Evolutionary conservation across 768 basidiomycete genomes (phyloP).

Genomic region (Lactarius deliciosus): DNA sequence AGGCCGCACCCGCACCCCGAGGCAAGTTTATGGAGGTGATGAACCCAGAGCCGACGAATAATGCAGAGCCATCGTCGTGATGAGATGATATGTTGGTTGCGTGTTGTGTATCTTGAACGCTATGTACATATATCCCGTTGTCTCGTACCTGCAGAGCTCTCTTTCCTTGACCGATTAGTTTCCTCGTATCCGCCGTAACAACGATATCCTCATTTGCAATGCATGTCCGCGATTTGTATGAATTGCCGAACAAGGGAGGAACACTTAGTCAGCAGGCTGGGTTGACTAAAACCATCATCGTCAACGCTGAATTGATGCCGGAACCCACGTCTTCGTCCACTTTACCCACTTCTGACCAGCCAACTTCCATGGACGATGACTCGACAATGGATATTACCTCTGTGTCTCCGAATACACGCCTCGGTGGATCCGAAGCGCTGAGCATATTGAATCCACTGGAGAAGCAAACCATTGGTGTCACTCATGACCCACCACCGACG

Average conservation of each 20-base stretch:
- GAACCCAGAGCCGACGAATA: conserved; percentile 47
- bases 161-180: conserved; percentile 15
- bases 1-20: conserved; percentile 53
- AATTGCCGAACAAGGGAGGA: background rate
- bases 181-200: conserved; percentile 15
- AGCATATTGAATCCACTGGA: conserved; percentile 10
- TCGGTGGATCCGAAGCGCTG: conserved; percentile 6
- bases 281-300: background rate
- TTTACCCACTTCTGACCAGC: background rate
- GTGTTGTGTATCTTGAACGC: conserved; percentile 26
- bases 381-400: conserved; percentile 13
- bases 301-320: background rate
- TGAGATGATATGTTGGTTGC: conserved; percentile 16
- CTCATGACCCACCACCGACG: background rate
- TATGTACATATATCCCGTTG: conserved; percentile 27
- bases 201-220: conserved; percentile 11
- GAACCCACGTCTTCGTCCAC: conserved; percentile 7
- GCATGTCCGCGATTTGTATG: background rate
- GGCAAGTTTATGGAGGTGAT: conserved; percentile 54
- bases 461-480: background rate
- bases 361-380: conserved; percentile 9
- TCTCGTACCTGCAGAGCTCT: conserved; percentile 15
- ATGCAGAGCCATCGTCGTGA: conserved; percentile 35
- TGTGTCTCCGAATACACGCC: background rate
- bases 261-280: conserved; percentile 11